Conservation (phyloP, 73 alveolate genomes). For the Tetrahymena elliotti region DNA sequence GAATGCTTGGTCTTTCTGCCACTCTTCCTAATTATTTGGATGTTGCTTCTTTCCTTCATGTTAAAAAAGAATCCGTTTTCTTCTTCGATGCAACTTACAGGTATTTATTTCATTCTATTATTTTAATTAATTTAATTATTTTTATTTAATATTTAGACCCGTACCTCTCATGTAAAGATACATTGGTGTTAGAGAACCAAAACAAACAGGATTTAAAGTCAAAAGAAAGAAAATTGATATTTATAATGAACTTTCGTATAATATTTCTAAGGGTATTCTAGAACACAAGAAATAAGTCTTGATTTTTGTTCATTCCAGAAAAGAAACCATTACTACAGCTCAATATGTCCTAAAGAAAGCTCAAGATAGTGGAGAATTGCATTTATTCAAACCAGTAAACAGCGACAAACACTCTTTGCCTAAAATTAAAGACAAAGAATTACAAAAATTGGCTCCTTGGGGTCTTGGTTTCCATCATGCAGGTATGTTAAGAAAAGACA, state of each 20-base stretch:
- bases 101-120: not conserved
- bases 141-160: constrained; percentile 45
- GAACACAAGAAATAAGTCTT: constrained; percentile 91
- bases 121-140: not conserved
- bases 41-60: constrained; percentile 93
- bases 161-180: constrained; percentile 96
- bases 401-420: constrained; percentile 22
- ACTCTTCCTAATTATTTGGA: constrained; percentile 98
- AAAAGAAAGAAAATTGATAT: constrained; percentile 42
- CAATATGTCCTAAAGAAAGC: constrained; percentile 70
- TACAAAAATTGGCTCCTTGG: constrained; percentile 63
- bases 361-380: constrained; percentile 51
- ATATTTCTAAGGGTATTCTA: constrained; percentile 66
- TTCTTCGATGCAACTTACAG: constrained; percentile 92
- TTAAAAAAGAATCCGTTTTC: constrained; percentile 77
- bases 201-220: constrained; percentile 20
- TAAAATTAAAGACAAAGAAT: constrained; percentile 55
- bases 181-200: constrained; percentile 87
- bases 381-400: constrained; percentile 70
- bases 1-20: constrained; percentile 98
- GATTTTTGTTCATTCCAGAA: constrained; percentile 98
- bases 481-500: constrained; percentile 91
- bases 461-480: constrained; percentile 99
- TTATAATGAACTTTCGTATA: constrained; percentile 80
- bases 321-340: constrained; percentile 88